Conservation (phyloP, 768 basidiomycete species). For the Pulveroboletus sp. region DNA sequence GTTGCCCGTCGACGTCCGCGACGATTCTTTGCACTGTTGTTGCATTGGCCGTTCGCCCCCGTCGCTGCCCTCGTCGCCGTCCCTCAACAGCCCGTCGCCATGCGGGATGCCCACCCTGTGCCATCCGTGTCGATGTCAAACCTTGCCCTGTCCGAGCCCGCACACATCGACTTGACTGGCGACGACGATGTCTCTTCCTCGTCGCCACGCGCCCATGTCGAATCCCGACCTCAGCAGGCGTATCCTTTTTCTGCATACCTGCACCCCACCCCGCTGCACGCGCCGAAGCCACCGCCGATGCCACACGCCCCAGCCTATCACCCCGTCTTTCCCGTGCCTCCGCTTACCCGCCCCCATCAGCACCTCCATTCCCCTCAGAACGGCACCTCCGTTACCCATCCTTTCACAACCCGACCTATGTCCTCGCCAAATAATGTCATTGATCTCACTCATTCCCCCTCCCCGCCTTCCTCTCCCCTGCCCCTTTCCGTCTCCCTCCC, state of each 20-base stretch:
- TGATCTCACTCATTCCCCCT: constrained; percentile 69
- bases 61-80: neutral
- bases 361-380: constrained; percentile 23
- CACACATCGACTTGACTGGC: constrained; percentile 66
- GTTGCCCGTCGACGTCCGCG: constrained; percentile 10
- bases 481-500: constrained; percentile 36
- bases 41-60: neutral
- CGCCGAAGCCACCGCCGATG: constrained; percentile 23
- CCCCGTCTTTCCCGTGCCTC: constrained; percentile 48
- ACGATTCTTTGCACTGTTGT: constrained; percentile 17
- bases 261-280: constrained; percentile 21
- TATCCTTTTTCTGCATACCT: constrained; percentile 23
- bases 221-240: constrained; percentile 36
- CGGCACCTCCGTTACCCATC: constrained; percentile 20
- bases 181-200: constrained; percentile 53
- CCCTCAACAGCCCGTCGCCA: constrained; percentile 10
- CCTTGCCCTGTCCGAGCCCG: constrained; percentile 38
- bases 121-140: constrained; percentile 34
- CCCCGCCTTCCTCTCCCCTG: constrained; percentile 39
- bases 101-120: constrained; percentile 26
- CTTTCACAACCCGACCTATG: constrained; percentile 14
- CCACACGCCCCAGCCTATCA: constrained; percentile 35
- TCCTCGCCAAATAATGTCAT: constrained; percentile 51
- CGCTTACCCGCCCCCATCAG: constrained; percentile 22
- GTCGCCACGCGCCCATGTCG: constrained; percentile 29